Evolutionary conservation across 805 yeast species (phyloP).

Genomic region (Hanseniaspora hatyaiensis): DNA sequence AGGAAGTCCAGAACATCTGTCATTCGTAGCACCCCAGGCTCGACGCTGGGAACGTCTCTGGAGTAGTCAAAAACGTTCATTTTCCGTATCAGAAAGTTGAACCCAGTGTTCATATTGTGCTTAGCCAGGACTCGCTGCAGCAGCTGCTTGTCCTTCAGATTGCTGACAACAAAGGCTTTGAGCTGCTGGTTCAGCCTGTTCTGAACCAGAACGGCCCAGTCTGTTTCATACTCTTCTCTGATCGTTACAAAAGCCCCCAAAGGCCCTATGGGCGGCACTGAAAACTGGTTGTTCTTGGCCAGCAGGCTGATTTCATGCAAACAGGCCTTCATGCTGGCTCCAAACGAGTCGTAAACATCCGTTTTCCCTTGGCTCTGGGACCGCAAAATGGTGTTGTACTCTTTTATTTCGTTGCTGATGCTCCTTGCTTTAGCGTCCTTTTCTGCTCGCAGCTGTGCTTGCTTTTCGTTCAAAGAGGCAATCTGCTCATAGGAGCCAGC

Average conservation of each 20-base stretch:
- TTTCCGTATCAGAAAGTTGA: conserved; percentile 18
- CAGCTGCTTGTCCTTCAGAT: conserved; percentile 44
- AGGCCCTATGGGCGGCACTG: conserved; percentile 63
- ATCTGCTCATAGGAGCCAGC: not conserved
- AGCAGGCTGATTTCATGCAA: conserved; percentile 32
- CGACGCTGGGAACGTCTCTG: conserved; percentile 33
- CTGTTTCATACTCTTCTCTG: conserved; percentile 37
- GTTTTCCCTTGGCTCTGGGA: conserved; percentile 25
- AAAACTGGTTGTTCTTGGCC: conserved; percentile 31
- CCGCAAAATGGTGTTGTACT: not conserved
- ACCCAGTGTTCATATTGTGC: conserved; percentile 18
- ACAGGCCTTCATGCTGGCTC: conserved; percentile 34
- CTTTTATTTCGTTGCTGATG: no score
- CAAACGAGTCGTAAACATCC: conserved; percentile 39
- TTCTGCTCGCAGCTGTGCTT: no score
- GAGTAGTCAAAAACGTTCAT: conserved; percentile 37
- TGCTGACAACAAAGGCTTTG: conserved; percentile 56
- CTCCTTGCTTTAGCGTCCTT: no score
- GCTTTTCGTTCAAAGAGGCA: no score
- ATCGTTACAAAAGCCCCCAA: conserved; percentile 52
- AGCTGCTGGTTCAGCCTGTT: conserved; percentile 38
- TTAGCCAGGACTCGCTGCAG: conserved; percentile 31
- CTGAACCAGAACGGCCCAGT: conserved; percentile 56
- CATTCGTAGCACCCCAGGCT: conserved; percentile 32
- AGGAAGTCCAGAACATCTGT: conserved; percentile 50